Base-by-base conservation (phyloP, 108 stramenopile genomes). In the Skeletonema grethae region DNA sequence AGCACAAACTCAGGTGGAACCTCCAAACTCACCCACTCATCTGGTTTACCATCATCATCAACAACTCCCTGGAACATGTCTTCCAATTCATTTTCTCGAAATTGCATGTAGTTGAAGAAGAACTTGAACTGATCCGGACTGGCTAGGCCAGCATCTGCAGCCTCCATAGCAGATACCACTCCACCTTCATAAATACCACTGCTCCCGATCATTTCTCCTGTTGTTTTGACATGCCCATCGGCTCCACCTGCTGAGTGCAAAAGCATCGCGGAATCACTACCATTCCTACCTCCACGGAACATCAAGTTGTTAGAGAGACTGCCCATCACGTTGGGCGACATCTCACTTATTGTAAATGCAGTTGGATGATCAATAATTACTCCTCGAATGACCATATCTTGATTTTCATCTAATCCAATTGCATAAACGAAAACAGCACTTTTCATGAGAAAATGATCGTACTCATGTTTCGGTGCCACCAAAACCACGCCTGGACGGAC, bases 291-390 rank as follows among this genome's bases (percentile, higher is more conserved):
- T 57, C 93, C 93, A 53, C 90, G 85, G 72, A 76, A 91, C 5
- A 94, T 36, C 18, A 77, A 55, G 73, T 91, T 90, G 7, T 86
- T 63, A 5, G 67, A 64, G 22, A 87, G 35, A 50, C 48, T 31
- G 56, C 82, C 79, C 62, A 75, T 57, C 2, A 83, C 66, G 67
- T 77, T 73, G 1, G 75, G 75, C 67, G 88, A 83, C 87, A 89
- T 90, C 83, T 94, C 92, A 25, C 77, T 77, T 25, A 94, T 79
- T 7, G 86, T 88, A 74, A 94, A 94, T 31, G 93, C 86, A 12
- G 93, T 94, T 5, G 90, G 89, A 71, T 94, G 86, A 76, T 94
- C 93, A 28, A 94, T 57, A 62, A 91, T 88, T 15, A 86, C 89
- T 65, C 93, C 90, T 64, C 93, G 89, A 81, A 86, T 85, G 24